Conservation (phyloP, 352 stramenopile species). For the Phytopythium vexans region DNA sequence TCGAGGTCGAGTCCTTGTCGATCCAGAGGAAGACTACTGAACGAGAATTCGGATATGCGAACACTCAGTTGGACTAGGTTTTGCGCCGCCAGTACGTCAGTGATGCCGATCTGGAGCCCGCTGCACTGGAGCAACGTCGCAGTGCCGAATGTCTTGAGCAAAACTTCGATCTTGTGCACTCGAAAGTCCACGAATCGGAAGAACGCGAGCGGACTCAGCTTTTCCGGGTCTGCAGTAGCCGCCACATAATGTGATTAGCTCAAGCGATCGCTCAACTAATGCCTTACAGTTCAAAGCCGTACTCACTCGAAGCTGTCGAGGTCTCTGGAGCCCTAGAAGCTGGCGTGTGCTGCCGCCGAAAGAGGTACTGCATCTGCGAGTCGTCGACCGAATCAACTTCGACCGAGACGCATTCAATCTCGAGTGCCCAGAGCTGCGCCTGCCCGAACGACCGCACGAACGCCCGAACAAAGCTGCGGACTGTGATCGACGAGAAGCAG, state of each 20-base stretch:
- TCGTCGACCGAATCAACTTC: constrained; percentile 39
- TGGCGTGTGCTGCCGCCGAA: constrained; percentile 11
- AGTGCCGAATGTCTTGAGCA: constrained; percentile 30
- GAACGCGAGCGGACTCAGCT: constrained; percentile 44
- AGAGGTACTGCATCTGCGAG: constrained; percentile 19
- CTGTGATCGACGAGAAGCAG: constrained; percentile 39
- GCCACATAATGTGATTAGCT: constrained; percentile 7
- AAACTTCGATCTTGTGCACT: constrained; percentile 32
- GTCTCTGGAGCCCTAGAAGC: background rate
- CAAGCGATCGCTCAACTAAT: too few relatives aligned
- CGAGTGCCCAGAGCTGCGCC: constrained; percentile 64
- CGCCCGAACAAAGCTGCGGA: constrained; percentile 47
- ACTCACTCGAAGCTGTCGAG: too few relatives aligned
- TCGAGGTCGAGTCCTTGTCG: background rate
- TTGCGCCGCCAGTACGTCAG: constrained; percentile 49
- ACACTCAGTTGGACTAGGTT: constrained; percentile 48
- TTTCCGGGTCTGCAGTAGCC: constrained; percentile 14
- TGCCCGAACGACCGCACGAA: constrained; percentile 77
- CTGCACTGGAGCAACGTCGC: constrained; percentile 31
- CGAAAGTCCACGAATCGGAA: constrained; percentile 64
- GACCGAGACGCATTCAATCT: constrained; percentile 40
- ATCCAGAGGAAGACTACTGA: constrained; percentile 5
- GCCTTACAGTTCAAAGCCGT: too few relatives aligned
- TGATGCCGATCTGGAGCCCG: constrained; percentile 50
- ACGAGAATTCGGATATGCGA: constrained; percentile 10